Percentiles rank a stretch among this genome's conserved stretches.
Evolutionary conservation across 768 basidiomycete species (phyloP).

Genomic region (Atractiella rhizophila): DNA sequence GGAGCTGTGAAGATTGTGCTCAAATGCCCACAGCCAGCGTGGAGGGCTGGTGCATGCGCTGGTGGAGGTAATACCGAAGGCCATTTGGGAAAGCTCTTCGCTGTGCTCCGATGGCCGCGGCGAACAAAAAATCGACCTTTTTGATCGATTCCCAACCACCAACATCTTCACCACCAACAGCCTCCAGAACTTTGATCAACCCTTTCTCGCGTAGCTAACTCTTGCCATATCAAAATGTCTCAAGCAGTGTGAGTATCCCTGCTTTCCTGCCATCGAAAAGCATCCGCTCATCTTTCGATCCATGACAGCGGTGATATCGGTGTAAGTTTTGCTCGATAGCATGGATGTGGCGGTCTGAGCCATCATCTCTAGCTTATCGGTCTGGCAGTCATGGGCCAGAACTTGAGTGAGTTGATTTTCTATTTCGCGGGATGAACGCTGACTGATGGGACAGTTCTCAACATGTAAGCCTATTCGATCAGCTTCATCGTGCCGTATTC

Average conservation of each 20-base stretch:
- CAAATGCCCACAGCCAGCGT: not conserved
- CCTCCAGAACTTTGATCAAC: not conserved
- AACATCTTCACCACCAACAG: not conserved
- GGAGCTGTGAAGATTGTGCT: not conserved
- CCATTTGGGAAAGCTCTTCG: no score
- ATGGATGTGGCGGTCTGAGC: no score
- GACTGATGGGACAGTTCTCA: not conserved
- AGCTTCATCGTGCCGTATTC: slow-evolving; percentile 6
- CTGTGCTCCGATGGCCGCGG: no score
- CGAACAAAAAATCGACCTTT: not conserved
- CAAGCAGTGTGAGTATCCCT: slow-evolving; percentile 29
- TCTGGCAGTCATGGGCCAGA: slow-evolving; percentile 13
- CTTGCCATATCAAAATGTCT: slow-evolving; percentile 22
- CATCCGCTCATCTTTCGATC: not conserved
- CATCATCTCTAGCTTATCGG: slow-evolving; percentile 1
- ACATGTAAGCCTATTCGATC: not conserved
- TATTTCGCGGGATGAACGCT: not conserved
- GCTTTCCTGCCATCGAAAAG: not conserved
- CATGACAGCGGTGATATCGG: no score
- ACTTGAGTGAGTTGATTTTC: slow-evolving; percentile 10
- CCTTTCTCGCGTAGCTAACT: not conserved
- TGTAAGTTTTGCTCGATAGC: no score
- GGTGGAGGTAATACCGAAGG: not conserved
- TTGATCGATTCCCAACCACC: not conserved
- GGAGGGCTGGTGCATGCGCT: not conserved